A percentile compares a stretch with the other conserved stretches of the same genome.
phyloP scores from a whole-genome alignment of 441 rosid species.

The Hypseocharis bilobata region DNA sequence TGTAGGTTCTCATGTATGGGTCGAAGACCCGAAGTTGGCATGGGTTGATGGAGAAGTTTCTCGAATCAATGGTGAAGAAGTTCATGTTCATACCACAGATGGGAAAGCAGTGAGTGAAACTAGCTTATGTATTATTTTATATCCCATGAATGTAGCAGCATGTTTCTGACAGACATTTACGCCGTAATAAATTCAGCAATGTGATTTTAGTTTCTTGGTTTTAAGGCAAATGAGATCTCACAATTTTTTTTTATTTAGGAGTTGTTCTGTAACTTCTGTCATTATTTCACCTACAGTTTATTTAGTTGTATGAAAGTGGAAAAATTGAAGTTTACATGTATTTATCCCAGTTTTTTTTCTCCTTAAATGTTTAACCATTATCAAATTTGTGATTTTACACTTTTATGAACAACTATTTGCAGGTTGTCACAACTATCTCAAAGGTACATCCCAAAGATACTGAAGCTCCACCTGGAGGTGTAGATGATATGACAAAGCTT shows the following conservation, averaged over 20 bases:
- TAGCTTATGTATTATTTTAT: too few relatives aligned
- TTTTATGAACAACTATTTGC: slow-evolving; percentile 21
- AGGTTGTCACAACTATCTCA: slow-evolving; percentile 75
- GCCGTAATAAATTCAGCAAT: slow-evolving; percentile 12
- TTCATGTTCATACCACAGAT: slow-evolving; percentile 51
- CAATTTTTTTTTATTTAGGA: slow-evolving; percentile 1
- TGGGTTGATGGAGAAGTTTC: slow-evolving; percentile 93
- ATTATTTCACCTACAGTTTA: slow-evolving; percentile 11
- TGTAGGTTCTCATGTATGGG: slow-evolving; percentile 98
- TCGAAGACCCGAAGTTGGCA: slow-evolving; percentile 73
- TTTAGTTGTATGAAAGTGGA: slow-evolving; percentile 18
- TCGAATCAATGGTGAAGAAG: slow-evolving; percentile 63
- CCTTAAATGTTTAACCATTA: background rate
- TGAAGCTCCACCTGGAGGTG: slow-evolving; percentile 98
- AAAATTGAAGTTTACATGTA: background rate
- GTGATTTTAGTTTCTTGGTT: slow-evolving; percentile 7
- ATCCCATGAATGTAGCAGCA: background rate
- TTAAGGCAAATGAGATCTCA: slow-evolving; percentile 1
- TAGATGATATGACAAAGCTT: slow-evolving; percentile 99
- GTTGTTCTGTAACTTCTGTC: slow-evolving; percentile 8
- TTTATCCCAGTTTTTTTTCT: background rate
- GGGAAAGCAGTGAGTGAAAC: slow-evolving; percentile 75
- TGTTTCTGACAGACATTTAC: slow-evolving; percentile 11
- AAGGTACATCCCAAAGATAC: slow-evolving; percentile 87
- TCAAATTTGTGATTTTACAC: background rate